phyloP scores from a whole-genome alignment of 2,329 filamentous ascomycete genomes.

The Penicillium sp. region DNA sequence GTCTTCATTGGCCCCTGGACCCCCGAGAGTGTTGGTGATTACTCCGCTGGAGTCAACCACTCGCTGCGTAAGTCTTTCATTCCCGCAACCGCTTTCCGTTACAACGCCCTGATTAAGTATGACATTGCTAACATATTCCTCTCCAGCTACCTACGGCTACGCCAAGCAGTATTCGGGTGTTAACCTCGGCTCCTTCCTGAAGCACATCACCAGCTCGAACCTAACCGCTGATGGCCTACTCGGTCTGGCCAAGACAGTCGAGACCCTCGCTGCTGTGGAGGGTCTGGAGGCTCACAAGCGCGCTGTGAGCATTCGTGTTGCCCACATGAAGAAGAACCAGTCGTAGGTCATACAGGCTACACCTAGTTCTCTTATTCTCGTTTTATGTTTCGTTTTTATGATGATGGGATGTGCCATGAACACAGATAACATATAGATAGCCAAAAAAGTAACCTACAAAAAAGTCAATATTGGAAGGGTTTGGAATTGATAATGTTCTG shows the following conservation, averaged over 20 bases:
- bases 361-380: not conserved
- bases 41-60: conserved; percentile 97
- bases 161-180: conserved; percentile 98
- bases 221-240: conserved; percentile 79
- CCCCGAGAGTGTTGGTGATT: conserved; percentile 95
- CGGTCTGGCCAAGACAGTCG: conserved; percentile 85
- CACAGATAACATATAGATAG: conserved; percentile 12
- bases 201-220: conserved; percentile 95
- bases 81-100: not conserved
- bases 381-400: conserved; percentile 10
- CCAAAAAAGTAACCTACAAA: conserved; percentile 5
- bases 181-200: conserved; percentile 92
- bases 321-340: conserved; percentile 38
- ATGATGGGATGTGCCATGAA: conserved; percentile 26
- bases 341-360: conserved; percentile 9
- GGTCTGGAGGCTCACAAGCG: conserved; percentile 89
- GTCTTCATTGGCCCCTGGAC: conserved; percentile 97
- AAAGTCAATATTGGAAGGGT: not conserved
- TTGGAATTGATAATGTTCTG: not conserved
- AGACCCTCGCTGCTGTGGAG: conserved; percentile 92
- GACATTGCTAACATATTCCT: conserved; percentile 21
- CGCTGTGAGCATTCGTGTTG: conserved; percentile 65
- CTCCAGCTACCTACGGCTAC: conserved; percentile 87
- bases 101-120: not conserved
- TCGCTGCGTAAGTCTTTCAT: conserved; percentile 73